Percentiles rank a stretch among this genome's conserved stretches.
Evolutionary conservation across 371 early-diverging fungal species (phyloP).

Genomic region (Mucor lusitanicus): DNA sequence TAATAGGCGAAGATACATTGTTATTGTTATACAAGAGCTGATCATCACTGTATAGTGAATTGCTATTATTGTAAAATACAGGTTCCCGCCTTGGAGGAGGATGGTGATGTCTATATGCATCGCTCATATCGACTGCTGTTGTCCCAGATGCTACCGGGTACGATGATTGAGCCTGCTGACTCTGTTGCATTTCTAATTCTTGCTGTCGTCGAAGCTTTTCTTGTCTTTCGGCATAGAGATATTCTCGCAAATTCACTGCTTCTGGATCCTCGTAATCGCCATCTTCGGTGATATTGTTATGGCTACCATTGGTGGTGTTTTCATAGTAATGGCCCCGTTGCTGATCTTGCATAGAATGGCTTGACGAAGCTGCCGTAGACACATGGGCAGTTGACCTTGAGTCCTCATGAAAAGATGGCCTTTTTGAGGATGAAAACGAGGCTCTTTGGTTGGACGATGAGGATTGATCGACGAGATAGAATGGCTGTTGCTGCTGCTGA

Average conservation of each 20-base stretch:
- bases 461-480: conserved; percentile 16
- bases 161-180: neutral
- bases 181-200: conserved; percentile 8
- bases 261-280: conserved; percentile 23
- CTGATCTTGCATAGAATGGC: conserved; percentile 2
- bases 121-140: neutral
- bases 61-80: conserved; percentile 1
- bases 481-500: conserved; percentile 7
- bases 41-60: neutral
- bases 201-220: conserved; percentile 9
- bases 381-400: conserved; percentile 1
- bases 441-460: neutral
- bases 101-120: conserved; percentile 8
- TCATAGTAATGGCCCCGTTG: conserved; percentile 9
- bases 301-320: neutral
- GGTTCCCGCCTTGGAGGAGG: conserved; percentile 9
- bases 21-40: conserved; percentile 1
- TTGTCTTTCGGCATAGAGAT: conserved; percentile 27
- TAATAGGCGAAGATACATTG: conserved; percentile 6
- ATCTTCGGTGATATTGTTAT: neutral
- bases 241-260: conserved; percentile 20
- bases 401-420: conserved; percentile 7
- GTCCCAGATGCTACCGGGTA: neutral
- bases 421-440: neutral
- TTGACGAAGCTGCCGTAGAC: neutral